These are phyloP conservation scores for Magnusiomyces ingens DNA, from an alignment of 1,139 yeast species.

Conservation along the genomic window DNA sequence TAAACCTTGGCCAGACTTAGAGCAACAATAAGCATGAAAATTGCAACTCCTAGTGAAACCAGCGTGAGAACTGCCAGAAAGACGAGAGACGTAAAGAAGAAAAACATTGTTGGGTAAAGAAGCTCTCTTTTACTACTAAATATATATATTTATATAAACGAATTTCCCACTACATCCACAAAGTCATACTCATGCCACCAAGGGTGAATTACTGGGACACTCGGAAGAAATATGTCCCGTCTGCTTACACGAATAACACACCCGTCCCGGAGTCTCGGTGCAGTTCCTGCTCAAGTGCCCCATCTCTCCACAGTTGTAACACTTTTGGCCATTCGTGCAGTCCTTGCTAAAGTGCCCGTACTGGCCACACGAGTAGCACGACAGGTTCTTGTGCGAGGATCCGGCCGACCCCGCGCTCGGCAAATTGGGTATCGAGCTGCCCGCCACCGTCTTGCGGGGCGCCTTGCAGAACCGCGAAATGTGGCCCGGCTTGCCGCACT, in stretches of 20 bases:
- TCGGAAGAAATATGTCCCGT: slow-evolving; percentile 87
- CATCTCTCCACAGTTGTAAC: slow-evolving; percentile 87
- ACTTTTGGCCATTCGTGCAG: slow-evolving; percentile 45
- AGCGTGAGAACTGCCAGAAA: too few species aligned
- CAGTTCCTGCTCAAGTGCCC: slow-evolving; percentile 90
- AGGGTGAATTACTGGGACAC: slow-evolving; percentile 43
- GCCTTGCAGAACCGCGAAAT: slow-evolving; percentile 75
- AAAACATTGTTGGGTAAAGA: too few species aligned
- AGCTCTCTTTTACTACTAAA: too few species aligned
- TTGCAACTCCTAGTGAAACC: too few species aligned
- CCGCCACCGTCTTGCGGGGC: not conserved
- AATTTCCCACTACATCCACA: too few species aligned
- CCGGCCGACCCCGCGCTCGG: slow-evolving; percentile 26
- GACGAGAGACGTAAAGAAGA: too few species aligned
- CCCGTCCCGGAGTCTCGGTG: slow-evolving; percentile 51
- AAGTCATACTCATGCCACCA: too few species aligned
- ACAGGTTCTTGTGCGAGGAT: slow-evolving; percentile 51
- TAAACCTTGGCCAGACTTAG: not conserved
- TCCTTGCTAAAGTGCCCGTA: slow-evolving; percentile 55
- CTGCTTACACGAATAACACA: slow-evolving; percentile 88
- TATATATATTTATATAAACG: too few species aligned
- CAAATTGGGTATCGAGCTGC: slow-evolving; percentile 7
- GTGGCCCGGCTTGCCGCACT: slow-evolving; percentile 92
- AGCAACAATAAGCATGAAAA: not conserved
- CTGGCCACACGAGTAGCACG: slow-evolving; percentile 91